Base-by-base conservation (phyloP, 75 land plant species). In the Gnetum montanum region DNA sequence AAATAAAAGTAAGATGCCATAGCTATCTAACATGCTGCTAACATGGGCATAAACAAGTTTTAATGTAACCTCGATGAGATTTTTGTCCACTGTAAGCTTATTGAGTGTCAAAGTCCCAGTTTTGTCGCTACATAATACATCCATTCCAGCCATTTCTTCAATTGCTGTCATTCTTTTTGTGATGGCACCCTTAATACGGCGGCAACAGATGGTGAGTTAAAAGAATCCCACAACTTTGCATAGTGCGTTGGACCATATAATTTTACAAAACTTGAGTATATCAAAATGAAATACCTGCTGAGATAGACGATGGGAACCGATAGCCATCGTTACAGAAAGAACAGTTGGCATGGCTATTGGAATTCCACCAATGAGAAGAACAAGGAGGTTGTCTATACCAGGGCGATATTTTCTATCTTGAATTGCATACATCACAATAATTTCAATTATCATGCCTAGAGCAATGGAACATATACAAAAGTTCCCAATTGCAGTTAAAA, bases 141-240 rank as follows among this genome's bases (percentile, higher is more conserved):
- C 96, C 96, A 90, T 85, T 34, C 97, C 97, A 4, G 97, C 97
- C 97, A 91, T 91, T 54, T 91, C 97, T 61, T 93, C 98, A 34
- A 93, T 93, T 25, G 98, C 98, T 26, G 98, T 93, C 98, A 93
- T 93, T 49, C 98, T 69, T 70, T 93, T 93, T 12, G 95, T 88
- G 49, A 93, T 93, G 31, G 98, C 98, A 48, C 98, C 98, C 95
- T 92, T 69, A 44, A 74, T n/a, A n/a, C n/a, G n/a, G 22, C n/a
- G n/a, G n/a, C n/a, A n/a, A n/a, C n/a, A n/a, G n/a, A n/a, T n/a
- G n/a, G n/a, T n/a, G n/a, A n/a, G n/a, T n/a, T n/a, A n/a, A n/a
- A n/a, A n/a, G n/a, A n/a, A n/a, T n/a, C n/a, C n/a, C n/a, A n/a
- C n/a, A n/a, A n/a, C n/a, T n/a, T n/a, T n/a, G n/a, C n/a, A n/a